Evolutionary conservation across 768 basidiomycete species (phyloP).

Genomic region (Panaeolus cyanescens): DNA sequence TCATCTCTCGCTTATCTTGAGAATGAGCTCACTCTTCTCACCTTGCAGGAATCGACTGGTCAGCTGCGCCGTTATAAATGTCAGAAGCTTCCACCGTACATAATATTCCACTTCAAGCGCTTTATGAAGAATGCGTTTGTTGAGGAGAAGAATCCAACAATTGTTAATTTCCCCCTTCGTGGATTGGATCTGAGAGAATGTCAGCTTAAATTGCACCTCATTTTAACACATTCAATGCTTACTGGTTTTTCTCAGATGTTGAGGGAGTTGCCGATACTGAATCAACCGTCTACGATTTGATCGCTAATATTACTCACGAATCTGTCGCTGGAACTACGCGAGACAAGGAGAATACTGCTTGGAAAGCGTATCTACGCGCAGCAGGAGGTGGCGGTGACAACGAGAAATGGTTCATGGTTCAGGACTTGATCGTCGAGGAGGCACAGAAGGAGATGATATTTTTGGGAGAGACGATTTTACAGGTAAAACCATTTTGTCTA

Average conservation of each 20-base stretch:
- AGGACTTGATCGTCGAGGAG: constrained; percentile 95
- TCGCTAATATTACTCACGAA: constrained; percentile 94
- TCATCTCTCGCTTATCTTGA: neutral
- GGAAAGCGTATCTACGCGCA: constrained; percentile 88
- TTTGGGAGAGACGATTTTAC: constrained; percentile 93
- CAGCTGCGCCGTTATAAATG: constrained; percentile 90
- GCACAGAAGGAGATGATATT: constrained; percentile 98
- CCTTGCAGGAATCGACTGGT: constrained; percentile 79
- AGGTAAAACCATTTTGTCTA: constrained; percentile 54
- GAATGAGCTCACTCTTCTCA: constrained; percentile 20
- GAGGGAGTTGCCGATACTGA: constrained; percentile 63
- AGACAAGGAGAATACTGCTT: constrained; percentile 88
- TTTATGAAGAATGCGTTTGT: constrained; percentile 97
- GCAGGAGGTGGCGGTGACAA: constrained; percentile 75
- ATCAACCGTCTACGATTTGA: constrained; percentile 85
- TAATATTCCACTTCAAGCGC: constrained; percentile 93
- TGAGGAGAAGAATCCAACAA: constrained; percentile 98
- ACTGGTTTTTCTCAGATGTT: constrained; percentile 59
- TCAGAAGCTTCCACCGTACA: constrained; percentile 85
- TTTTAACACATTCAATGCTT: constrained; percentile 18
- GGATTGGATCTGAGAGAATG: constrained; percentile 93
- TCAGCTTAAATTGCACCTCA: constrained; percentile 44
- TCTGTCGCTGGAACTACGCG: constrained; percentile 95
- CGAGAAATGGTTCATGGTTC: constrained; percentile 96
- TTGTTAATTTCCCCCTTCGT: constrained; percentile 94